Base-by-base conservation (phyloP, 345 rosid species). In the Hibiscus syriacus region DNA sequence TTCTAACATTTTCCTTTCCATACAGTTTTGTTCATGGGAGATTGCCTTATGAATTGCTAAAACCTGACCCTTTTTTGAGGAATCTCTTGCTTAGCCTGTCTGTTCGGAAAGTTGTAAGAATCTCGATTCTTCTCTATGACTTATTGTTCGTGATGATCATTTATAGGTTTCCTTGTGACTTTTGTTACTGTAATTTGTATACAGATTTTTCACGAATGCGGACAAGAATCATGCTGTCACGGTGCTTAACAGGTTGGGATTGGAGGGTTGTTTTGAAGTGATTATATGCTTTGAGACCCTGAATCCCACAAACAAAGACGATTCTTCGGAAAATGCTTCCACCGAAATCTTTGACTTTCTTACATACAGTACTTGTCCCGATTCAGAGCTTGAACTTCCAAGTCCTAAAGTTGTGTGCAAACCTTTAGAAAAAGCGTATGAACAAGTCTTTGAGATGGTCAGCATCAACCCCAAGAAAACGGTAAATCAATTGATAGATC, bases 11-110 rank as follows among this genome's bases (percentile, higher is more conserved):
- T 46, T 38, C 41, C 2, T 70, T 17, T 41, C 72, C 41, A 59
- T 48, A 29, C 90, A 94, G 98, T 67, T 86, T 76, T 72, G 98
- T 94, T 76, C 99, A 94, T 72, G 99, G 97, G 66, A 86, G 85
- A 78, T 77, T 94, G 71, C 99, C 99, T 0, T 91, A 94, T 55
- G 8, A 72, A 52, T 57, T 84, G 72, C 73, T 94, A 63, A 91
- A 89, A 78, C 96, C 92, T 11, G 98, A 91, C 73, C 92, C 87
- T 23, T 72, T 89, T 56, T 48, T 94, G 43, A 89, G 95, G 82
- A 81, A 71, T 62, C 89, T 91, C 17, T 77, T 94, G 67, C 85
- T 80, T 22, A 89, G 92, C 82, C 66, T 94, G 74, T 96, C 99
- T 19, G 68, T 87, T 49, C 80, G 89, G 26, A 94, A 85, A 85